Percentiles rank a stretch among this genome's conserved stretches.
Evolutionary conservation across 306 rosid species (phyloP).

Genomic region (Medicago lupulina): DNA sequence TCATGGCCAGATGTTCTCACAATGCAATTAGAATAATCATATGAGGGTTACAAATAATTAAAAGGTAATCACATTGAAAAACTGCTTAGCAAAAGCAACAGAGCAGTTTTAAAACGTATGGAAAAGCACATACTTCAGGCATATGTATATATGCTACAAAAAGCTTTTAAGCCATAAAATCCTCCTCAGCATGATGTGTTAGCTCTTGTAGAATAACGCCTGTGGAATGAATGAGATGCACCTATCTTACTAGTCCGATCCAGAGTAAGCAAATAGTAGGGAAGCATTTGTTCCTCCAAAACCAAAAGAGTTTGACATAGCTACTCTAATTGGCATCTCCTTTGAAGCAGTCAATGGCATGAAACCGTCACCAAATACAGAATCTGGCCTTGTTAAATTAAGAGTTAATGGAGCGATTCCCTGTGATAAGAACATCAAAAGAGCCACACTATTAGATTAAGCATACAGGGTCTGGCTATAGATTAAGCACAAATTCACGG

Average conservation of each 20-base stretch:
- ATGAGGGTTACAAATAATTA: neutral
- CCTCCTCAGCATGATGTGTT: constrained; percentile 11
- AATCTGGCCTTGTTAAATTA: constrained; percentile 83
- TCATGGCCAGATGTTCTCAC: constrained; percentile 8
- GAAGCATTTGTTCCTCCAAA: constrained; percentile 98
- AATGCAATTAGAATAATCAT: constrained; percentile 7
- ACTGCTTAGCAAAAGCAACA: constrained; percentile 8
- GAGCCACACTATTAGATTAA: constrained; percentile 5
- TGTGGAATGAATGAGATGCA: constrained; percentile 16
- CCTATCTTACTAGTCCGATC: constrained; percentile 36
- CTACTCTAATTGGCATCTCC: constrained; percentile 71
- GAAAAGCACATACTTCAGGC: constrained; percentile 9
- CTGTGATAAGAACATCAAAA: constrained; percentile 53
- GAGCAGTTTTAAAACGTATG: constrained; percentile 14
- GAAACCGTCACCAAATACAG: constrained; percentile 67
- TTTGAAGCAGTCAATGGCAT: constrained; percentile 70
- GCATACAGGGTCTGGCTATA: constrained; percentile 28
- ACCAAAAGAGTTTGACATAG: constrained; percentile 92
- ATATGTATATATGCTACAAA: too few species aligned
- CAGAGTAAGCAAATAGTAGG: constrained; percentile 67
- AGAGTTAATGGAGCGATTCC: constrained; percentile 92
- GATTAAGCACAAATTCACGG: constrained; percentile 26
- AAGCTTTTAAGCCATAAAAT: constrained; percentile 5
- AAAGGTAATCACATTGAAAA: constrained; percentile 27
- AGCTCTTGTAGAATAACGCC: constrained; percentile 31